Base-by-base conservation (phyloP, 2,329 filamentous ascomycete genomes). In the Chaetomiaceae sp. region DNA sequence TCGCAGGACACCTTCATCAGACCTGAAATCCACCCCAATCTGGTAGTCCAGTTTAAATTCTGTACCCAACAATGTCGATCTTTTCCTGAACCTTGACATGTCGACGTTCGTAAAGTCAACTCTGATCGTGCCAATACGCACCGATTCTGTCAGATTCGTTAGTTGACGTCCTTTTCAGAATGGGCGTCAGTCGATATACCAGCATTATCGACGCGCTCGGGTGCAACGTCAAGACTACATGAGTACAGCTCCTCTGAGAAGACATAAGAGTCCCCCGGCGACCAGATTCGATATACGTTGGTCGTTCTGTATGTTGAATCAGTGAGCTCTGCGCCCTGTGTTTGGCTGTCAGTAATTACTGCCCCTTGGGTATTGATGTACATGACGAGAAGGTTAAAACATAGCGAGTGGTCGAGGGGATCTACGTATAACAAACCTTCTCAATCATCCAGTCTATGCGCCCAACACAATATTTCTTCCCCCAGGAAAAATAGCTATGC, bases 1-100 rank as follows among this genome's bases (percentile, higher is more conserved):
- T 27, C 44, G 44, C 21, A 47, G 21, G 9, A 47, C n/a, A 7
- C 44, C 44, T 38, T 47, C 44, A 13, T 47, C 44, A 16, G 44
- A 27, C 13, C 44, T 16, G 44, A 47, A 47, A 14, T 47, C 33
- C 13, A 47, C 16, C 14, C 44, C 32, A 13, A 47, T 9, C 14
- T 29, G 9, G 33, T 38, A 47, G 21, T 47, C 21, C 5, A 47
- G 33, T 8, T 20, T 20, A 8, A 38, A 5, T 7, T 30, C 33
- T 4, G 5, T 8, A 8, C 2, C 8, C 4, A 10, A n/a, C n/a
- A n/a, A n/a, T n/a, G n/a, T n/a, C n/a, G 11, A 11, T 47, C 44
- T 8, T 18, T 29, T 11, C 9, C 32, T 20, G 5, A 47, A 47
- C 4, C n/a, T 18, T 5, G 44, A 47, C 44, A 47, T 37, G 44